Evolutionary conservation across 2,329 filamentous ascomycete species (phyloP).

Genomic region (Colletotrichum kahawae): DNA sequence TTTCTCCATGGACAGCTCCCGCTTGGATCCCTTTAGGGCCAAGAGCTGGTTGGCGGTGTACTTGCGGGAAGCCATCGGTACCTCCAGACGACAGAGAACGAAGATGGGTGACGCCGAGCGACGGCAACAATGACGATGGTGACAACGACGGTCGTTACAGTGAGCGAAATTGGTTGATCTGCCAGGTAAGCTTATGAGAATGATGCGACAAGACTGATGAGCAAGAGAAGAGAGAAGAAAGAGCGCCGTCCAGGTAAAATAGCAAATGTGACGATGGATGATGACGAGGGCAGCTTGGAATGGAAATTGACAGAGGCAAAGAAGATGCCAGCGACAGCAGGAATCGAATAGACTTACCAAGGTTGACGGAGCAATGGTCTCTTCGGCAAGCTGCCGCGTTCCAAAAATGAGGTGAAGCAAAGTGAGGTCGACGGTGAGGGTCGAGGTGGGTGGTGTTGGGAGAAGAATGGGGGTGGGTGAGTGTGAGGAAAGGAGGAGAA

Average conservation of each 20-base stretch:
- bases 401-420: conserved; percentile 12
- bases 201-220: neutral
- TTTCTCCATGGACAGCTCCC: neutral
- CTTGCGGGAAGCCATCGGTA: conserved; percentile 1
- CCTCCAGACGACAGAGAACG: neutral
- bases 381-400: neutral
- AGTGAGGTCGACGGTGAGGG: neutral
- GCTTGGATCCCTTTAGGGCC: conserved; percentile 5
- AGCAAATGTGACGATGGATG: neutral
- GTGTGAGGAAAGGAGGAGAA: neutral
- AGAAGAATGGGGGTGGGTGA: neutral
- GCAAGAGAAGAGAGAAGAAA: neutral
- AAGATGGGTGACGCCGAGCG: neutral
- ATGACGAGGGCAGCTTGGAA: neutral
- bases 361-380: neutral
- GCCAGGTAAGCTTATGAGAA: neutral
- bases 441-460: neutral
- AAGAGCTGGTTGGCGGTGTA: conserved; percentile 15
- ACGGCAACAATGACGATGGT: neutral
- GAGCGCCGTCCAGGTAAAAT: neutral
- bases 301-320: neutral
- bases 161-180: neutral
- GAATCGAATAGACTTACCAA: neutral
- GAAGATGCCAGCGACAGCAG: neutral
- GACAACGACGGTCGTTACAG: neutral